Conservation (phyloP, 169 alveolate genomes). For the Blepharisma undulans region DNA sequence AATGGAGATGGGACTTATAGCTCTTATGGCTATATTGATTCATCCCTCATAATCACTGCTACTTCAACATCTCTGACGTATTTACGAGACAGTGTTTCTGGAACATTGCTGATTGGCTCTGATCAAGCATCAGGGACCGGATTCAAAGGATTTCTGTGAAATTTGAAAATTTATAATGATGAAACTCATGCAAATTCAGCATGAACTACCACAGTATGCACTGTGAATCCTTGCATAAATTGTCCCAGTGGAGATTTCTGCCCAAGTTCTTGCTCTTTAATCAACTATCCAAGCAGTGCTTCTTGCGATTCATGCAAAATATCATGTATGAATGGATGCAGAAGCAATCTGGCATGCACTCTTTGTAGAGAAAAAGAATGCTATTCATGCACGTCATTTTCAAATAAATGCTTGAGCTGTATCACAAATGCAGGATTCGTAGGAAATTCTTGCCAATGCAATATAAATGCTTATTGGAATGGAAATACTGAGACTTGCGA, state of each 20-base stretch:
- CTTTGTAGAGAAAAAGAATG: constrained; percentile 18
- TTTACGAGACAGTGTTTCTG: background rate
- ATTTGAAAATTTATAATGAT: background rate
- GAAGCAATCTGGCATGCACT: background rate
- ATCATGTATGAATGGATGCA: background rate
- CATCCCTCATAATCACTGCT: background rate
- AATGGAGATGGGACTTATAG: background rate
- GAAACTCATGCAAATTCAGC: background rate
- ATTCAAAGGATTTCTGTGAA: background rate
- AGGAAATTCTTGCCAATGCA: background rate
- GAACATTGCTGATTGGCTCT: background rate
- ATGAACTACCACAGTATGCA: background rate
- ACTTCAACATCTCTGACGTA: background rate
- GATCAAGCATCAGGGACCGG: background rate
- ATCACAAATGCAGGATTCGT: constrained; percentile 4
- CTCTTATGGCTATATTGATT: background rate
- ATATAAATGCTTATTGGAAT: background rate
- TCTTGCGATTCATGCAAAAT: background rate
- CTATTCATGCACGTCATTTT: background rate
- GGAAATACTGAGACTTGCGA: background rate
- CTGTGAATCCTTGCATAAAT: background rate
- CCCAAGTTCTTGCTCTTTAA: background rate
- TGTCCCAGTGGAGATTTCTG: background rate
- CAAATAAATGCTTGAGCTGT: background rate
- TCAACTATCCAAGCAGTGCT: background rate